Evolutionary conservation across 768 basidiomycete species (phyloP), one percentile per base, ranked within the genome.

Genomic region (Russula compacta): DNA sequence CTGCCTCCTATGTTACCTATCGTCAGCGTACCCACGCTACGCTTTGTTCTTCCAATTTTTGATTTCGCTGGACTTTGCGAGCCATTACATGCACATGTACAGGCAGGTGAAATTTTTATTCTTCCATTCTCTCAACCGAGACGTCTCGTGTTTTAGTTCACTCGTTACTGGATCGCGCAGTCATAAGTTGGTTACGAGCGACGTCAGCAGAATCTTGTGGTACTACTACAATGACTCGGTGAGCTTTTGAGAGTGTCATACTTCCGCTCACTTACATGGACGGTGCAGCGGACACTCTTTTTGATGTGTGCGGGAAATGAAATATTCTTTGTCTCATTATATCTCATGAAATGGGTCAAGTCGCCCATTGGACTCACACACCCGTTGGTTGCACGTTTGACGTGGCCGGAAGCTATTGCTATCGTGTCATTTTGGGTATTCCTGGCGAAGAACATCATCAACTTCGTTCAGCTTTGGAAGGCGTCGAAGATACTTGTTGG

Each of bases 61-160:
- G 63, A 99, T 99, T 74, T 84, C 95, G 0, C 83, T 99, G 59
- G 97, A 99, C 73, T 99, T 99, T 72, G 87, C 89, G 68, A 95
- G 92, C 67, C 97, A 98, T 74, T 98, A 98, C 75, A 98, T 98
- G 84, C 97, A 98, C 73, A 99, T 98, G 97, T 97, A 98, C 73
- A 97, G 95, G 95, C 95, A 68, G 55, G 81, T 40, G 5, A 56
- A 15, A 49, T 14, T 14, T 46, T 17, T 42, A 29, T 7, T 21
- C 32, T 35, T 11, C 40, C 32, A 12, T 35, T 3, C 3, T 14
- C 2, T 35, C 46, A 39, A 19, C 15, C 43, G 64, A 60, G 58
- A 49, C 60, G 68, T 47, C 52, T 51, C 33, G n/a, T 48, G 17
- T 21, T 57, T 29, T 60, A 99, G 95, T 69, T 95, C 95, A 36